These are phyloP conservation scores for Pestalotiopsis fici DNA, from an alignment of 2,329 filamentous ascomycete species.

Conservation along the genomic window DNA sequence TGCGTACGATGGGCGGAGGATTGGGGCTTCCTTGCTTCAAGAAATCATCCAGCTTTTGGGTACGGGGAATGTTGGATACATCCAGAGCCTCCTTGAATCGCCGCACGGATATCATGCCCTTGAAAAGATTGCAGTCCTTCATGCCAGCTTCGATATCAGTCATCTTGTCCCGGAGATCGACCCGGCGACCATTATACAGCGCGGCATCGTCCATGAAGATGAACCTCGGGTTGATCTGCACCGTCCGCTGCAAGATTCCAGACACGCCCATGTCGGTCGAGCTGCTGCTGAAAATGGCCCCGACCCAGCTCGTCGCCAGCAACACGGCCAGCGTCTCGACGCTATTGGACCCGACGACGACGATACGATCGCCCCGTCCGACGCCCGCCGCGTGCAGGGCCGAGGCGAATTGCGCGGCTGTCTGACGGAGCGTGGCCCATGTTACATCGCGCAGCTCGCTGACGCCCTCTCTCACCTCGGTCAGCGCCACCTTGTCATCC, in stretches of 20 bases:
- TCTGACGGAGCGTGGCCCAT: slow-evolving; percentile 65
- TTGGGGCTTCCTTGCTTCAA: slow-evolving; percentile 31
- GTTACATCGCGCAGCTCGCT: slow-evolving; percentile 58
- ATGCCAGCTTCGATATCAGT: slow-evolving; percentile 64
- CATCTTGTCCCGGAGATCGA: slow-evolving; percentile 76
- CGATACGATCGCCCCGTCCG: slow-evolving; percentile 70
- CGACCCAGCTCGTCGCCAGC: slow-evolving; percentile 69
- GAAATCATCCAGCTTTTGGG: slow-evolving; percentile 47
- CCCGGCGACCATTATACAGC: slow-evolving; percentile 75
- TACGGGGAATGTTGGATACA: slow-evolving; percentile 51
- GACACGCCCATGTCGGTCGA: slow-evolving; percentile 84
- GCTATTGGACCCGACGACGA: slow-evolving; percentile 74
- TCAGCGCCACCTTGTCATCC: slow-evolving; percentile 69
- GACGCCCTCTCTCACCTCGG: slow-evolving; percentile 71
- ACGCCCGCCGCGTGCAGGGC: slow-evolving; percentile 70
- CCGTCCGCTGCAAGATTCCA: slow-evolving; percentile 72
- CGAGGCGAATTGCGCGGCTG: slow-evolving; percentile 60
- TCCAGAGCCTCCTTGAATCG: slow-evolving; percentile 65
- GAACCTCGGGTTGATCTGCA: slow-evolving; percentile 75
- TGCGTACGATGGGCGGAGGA: slow-evolving; percentile 55
- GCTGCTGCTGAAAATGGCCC: slow-evolving; percentile 73
- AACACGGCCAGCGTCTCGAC: slow-evolving; percentile 74
- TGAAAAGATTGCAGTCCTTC: slow-evolving; percentile 59
- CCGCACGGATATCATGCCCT: slow-evolving; percentile 65
- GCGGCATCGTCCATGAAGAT: slow-evolving; percentile 84